A percentile compares a stretch with the other conserved stretches of the same genome.
phyloP scores from a whole-genome alignment of 495 filamentous ascomycete species.

The Letharia lupina region DNA sequence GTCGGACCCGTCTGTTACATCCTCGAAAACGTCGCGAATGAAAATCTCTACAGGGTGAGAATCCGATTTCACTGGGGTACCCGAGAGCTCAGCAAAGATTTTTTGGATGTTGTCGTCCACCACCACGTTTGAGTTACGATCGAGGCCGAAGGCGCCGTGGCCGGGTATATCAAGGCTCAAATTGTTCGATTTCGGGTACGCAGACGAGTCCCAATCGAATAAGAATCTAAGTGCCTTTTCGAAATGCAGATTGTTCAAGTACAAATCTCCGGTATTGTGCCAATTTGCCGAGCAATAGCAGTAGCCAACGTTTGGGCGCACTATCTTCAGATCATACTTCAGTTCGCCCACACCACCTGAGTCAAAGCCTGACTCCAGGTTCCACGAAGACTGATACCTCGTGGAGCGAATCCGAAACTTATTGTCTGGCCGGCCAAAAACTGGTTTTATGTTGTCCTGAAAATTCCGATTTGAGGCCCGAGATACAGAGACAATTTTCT shows the following conservation, averaged over 20 bases:
- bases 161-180: neutral
- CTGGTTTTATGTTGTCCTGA: neutral
- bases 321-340: neutral
- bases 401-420: neutral
- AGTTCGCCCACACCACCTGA: neutral
- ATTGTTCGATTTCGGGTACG: neutral
- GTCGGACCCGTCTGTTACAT: neutral
- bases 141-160: neutral
- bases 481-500: neutral
- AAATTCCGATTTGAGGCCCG: neutral
- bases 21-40: neutral
- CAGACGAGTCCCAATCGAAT: neutral
- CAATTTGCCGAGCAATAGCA: neutral
- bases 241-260: neutral
- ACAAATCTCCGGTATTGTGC: neutral
- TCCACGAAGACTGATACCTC: neutral
- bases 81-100: neutral
- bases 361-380: neutral
- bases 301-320: conserved; percentile 5
- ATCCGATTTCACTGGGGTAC: neutral
- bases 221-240: neutral
- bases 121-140: neutral
- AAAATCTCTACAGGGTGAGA: neutral
- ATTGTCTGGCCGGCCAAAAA: neutral
- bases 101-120: neutral